A percentile compares a stretch with the other conserved stretches of the same genome.
Evolutionary conservation across 129 eudicot species (phyloP).

Genomic region (Flaveria linearis): DNA sequence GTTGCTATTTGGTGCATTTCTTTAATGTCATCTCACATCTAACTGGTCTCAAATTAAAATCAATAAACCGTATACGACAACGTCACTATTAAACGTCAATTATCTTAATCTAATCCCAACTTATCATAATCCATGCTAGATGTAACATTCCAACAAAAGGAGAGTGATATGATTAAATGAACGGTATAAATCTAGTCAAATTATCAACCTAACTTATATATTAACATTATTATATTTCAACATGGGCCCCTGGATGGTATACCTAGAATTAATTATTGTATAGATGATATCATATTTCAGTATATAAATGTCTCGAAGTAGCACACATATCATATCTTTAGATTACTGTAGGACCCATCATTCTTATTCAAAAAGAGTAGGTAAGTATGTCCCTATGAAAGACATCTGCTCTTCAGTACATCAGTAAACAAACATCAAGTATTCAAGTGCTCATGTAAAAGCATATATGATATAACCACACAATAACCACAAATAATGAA

Average conservation of each 20-base stretch:
- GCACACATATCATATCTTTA: slow-evolving; percentile 6
- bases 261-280: slow-evolving; percentile 4
- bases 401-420: slow-evolving; percentile 26
- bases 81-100: slow-evolving; percentile 18
- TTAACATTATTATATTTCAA: slow-evolving; percentile 25
- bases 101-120: slow-evolving; percentile 2
- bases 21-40: slow-evolving; percentile 16
- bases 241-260: slow-evolving; percentile 39
- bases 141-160: slow-evolving; percentile 22
- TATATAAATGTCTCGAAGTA: slow-evolving; percentile 30
- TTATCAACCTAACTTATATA: slow-evolving; percentile 26
- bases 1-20: slow-evolving; percentile 17
- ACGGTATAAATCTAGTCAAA: slow-evolving; percentile 24
- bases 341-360: slow-evolving; percentile 28
- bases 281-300: slow-evolving; percentile 35
- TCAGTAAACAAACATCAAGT: slow-evolving; percentile 26
- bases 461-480: slow-evolving; percentile 6
- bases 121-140: slow-evolving; percentile 24
- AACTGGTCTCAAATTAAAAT: slow-evolving; percentile 17
- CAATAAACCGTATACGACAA: background rate
- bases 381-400: slow-evolving; percentile 17
- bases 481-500: slow-evolving; percentile 24
- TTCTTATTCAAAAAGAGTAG: slow-evolving; percentile 22
- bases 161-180: background rate
- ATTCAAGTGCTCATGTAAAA: slow-evolving; percentile 16